phyloP scores from a whole-genome alignment of 2,329 filamentous ascomycete species.

The Coniochaeta sp. region DNA sequence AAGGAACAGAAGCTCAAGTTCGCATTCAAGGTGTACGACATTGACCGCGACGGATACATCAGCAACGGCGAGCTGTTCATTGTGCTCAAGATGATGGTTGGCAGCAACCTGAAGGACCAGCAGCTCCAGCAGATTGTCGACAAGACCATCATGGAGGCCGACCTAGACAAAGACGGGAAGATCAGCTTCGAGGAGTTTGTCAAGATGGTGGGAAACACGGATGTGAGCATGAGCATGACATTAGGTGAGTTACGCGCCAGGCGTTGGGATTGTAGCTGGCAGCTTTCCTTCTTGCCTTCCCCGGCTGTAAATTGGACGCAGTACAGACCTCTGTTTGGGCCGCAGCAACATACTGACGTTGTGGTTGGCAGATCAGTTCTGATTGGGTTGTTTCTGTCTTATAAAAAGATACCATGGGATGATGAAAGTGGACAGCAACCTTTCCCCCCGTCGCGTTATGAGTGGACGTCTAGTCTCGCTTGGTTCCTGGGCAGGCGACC shows the following conservation, averaged over 20 bases:
- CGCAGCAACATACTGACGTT: neutral
- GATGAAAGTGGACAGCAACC: neutral
- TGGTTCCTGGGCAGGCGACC: neutral
- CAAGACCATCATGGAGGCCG: conserved; percentile 99
- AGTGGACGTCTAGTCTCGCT: neutral
- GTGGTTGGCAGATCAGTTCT: neutral
- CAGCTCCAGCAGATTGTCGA: conserved; percentile 99
- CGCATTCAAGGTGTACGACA: conserved; percentile 99
- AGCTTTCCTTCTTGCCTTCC: neutral
- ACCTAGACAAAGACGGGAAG: conserved; percentile 91
- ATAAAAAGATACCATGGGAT: neutral
- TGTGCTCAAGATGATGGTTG: conserved; percentile 99
- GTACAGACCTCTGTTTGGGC: neutral
- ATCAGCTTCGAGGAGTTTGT: conserved; percentile 99
- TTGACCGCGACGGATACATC: conserved; percentile 96
- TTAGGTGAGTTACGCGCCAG: conserved; percentile 43
- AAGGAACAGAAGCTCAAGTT: conserved; percentile 98
- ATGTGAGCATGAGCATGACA: conserved; percentile 69
- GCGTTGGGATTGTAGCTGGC: neutral
- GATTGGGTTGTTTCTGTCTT: neutral
- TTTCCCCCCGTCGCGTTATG: neutral
- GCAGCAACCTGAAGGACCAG: conserved; percentile 97
- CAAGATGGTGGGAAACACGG: conserved; percentile 96
- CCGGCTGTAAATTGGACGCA: neutral
- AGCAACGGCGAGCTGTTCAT: conserved; percentile 99